Conservation (phyloP, 2,329 filamentous ascomycete genomes). For the Alternaria gaisen region DNA sequence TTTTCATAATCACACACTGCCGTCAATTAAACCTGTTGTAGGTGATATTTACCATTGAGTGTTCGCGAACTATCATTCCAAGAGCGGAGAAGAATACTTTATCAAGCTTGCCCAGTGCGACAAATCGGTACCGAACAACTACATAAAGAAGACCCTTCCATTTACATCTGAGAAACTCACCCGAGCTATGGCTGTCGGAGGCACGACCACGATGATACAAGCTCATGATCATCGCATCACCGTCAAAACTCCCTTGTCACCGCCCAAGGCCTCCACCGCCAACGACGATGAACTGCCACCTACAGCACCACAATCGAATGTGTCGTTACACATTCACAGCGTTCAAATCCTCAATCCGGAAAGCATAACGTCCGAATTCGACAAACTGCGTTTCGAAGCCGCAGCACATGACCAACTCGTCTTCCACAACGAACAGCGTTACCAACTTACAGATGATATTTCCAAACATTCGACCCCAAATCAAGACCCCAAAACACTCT, state of each 20-base stretch:
- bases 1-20: neutral
- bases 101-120: neutral
- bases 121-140: neutral
- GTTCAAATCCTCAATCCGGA: slow-evolving; percentile 32
- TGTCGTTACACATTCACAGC: neutral
- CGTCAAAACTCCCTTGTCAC: neutral
- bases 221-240: neutral
- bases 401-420: slow-evolving; percentile 42
- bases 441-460: slow-evolving; percentile 22
- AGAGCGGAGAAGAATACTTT: neutral
- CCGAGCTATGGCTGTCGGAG: neutral
- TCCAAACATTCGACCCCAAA: neutral
- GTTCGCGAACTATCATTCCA: neutral
- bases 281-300: neutral
- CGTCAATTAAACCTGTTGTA: neutral
- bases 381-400: slow-evolving; percentile 45
- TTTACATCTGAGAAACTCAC: neutral
- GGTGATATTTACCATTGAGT: neutral
- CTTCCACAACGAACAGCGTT: slow-evolving; percentile 4
- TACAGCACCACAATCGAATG: neutral
- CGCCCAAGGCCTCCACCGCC: neutral
- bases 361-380: slow-evolving; percentile 42
- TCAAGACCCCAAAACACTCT: neutral
- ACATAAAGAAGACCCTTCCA: neutral
- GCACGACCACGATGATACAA: neutral